Base-by-base conservation (phyloP, 2,329 filamentous ascomycete species). In the Neodidymelliopsis sp. region DNA sequence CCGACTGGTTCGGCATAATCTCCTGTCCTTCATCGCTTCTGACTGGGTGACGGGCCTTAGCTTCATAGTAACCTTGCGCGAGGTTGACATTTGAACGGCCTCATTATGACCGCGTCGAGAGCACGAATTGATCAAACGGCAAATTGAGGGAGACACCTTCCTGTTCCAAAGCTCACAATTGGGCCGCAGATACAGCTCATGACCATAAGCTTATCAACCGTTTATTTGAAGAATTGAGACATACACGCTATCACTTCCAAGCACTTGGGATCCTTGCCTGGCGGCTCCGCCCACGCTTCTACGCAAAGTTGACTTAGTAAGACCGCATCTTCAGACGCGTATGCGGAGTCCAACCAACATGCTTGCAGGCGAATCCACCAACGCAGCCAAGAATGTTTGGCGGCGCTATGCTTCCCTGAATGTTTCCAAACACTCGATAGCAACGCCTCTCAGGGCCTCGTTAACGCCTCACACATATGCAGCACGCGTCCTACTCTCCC, bases 401-500 rank as follows among this genome's bases (percentile, higher is more conserved):
- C 25, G 22, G 28, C 9, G 33, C 27, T 38, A 20, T 22, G 31
- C 24, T 28, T 41, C 30, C 18, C 22, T 30, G 19, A 12, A 24
- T 22, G 24, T 45, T 25, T 20, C 40, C 30, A 36, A 23, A 25
- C 19, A 30, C 28, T 36, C 25, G 35, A 36, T 42, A 40, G 29
- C 15, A n/a, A 25, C 22, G 24, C 18, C n/a, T 36, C 19, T 2
- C 22, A 34, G 13, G 8, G 24, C 12, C 25, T 18, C 12, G 12
- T 31, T 25, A 23, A 30, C 40, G 40, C 35, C 47, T 50, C 25
- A 39, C 12, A 23, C 35, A n/a, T 25, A 50, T 40, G 40, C 47
- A 45, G 47, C 40, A 45, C 20, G 35, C 41, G 30, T 45, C 35
- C 40, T 36, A 24, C 41, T 40, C 30, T 15, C 36, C 37, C 38